Evolutionary conservation across 176 grass and related monocot genomes (phyloP).

Genomic region (maize (Zea mays)): Zm-B73-REFERENCE-NAM-5.0 NC_050105.1:127301001-127301500

Average conservation of each 20-base stretch:
- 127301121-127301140: neutral
- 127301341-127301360: constrained; percentile 69
- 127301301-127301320: constrained; percentile 62
- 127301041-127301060: constrained; percentile 52
- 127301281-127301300: constrained; percentile 51
- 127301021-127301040: constrained; percentile 47
- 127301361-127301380: constrained; percentile 74
- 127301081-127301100: constrained; percentile 43
- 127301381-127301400: constrained; percentile 69
- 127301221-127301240: constrained; percentile 45
- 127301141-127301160: neutral
- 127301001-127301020: constrained; percentile 65
- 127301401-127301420: constrained; percentile 75
- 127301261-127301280: constrained; percentile 80
- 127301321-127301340: constrained; percentile 26
- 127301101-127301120: constrained; percentile 24
- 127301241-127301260: constrained; percentile 49
- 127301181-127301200: neutral
- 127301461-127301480: constrained; percentile 64
- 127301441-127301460: constrained; percentile 31
- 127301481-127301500: constrained; percentile 89
- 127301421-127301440: constrained; percentile 57
- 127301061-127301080: constrained; percentile 46
- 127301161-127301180: neutral
- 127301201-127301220: neutral